Percentiles rank a stretch among this genome's conserved stretches.
These are phyloP conservation scores for Entomortierella beljakovae DNA, from an alignment of 192 early-diverging fungal genomes.

Conservation along the genomic window DNA sequence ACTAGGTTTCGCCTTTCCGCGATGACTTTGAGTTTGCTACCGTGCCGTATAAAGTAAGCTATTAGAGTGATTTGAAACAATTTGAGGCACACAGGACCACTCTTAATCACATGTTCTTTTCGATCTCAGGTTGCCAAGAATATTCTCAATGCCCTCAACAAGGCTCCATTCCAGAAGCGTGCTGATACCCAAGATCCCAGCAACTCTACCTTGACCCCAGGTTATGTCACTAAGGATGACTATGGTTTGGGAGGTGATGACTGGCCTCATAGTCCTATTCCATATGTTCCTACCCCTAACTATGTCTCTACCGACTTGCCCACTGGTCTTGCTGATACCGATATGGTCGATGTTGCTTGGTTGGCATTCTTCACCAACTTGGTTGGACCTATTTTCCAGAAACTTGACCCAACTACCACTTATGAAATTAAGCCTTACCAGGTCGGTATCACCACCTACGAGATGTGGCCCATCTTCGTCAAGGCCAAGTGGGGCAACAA, in stretches of 20 bases:
- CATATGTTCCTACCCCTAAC: slow-evolving; percentile 48
- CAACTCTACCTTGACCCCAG: slow-evolving; percentile 52
- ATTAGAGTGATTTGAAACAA: background rate
- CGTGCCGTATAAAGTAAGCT: slow-evolving; percentile 39
- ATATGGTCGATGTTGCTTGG: slow-evolving; percentile 57
- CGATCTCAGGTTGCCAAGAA: slow-evolving; percentile 37
- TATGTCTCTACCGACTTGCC: slow-evolving; percentile 58
- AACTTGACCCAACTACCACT: slow-evolving; percentile 32
- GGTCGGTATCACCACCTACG: slow-evolving; percentile 34
- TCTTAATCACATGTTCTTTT: background rate
- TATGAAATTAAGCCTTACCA: slow-evolving; percentile 26
- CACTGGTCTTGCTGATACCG: slow-evolving; percentile 29
- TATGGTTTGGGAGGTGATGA: slow-evolving; percentile 64
- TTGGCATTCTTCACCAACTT: slow-evolving; percentile 57
- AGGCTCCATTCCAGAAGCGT: slow-evolving; percentile 45
- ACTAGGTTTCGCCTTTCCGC: slow-evolving; percentile 51
- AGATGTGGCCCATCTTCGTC: slow-evolving; percentile 46
- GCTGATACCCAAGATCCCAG: slow-evolving; percentile 6
- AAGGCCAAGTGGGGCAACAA: slow-evolving; percentile 48
- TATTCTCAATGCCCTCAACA: slow-evolving; percentile 50
- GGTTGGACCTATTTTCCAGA: slow-evolving; percentile 44
- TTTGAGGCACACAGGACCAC: background rate
- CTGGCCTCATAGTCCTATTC: slow-evolving; percentile 54
- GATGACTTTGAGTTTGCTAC: slow-evolving; percentile 53
- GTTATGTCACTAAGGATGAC: slow-evolving; percentile 64